These are phyloP conservation scores for Moniliophthora roreri DNA, from an alignment of 1,284 basidiomycete species.

Conservation along the genomic window DNA sequence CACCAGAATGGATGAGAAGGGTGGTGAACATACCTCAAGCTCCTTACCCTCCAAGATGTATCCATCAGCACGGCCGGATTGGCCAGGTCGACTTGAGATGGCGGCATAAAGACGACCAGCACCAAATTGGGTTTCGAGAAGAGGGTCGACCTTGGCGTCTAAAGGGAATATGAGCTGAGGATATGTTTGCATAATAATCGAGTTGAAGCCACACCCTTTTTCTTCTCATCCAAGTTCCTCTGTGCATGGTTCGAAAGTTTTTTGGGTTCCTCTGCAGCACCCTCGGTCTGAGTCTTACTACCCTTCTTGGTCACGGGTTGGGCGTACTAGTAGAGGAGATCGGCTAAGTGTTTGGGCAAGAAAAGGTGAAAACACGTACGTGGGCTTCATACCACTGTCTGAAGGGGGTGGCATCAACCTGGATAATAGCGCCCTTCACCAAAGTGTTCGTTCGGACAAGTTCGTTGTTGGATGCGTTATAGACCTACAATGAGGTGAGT, in stretches of 20 bases:
- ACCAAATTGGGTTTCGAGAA: conserved; percentile 84
- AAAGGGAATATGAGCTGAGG: conserved; percentile 4
- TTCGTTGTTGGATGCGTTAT: conserved; percentile 99
- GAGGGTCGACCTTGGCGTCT: conserved; percentile 88
- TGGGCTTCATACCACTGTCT: conserved; percentile 98
- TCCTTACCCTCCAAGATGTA: conserved; percentile 97
- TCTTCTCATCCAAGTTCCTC: conserved; percentile 83
- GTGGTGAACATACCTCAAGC: conserved; percentile 68
- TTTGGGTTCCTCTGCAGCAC: conserved; percentile 55
- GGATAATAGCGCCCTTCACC: conserved; percentile 93
- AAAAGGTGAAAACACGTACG: conserved; percentile 52
- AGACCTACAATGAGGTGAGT: conserved; percentile 58
- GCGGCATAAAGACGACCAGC: conserved; percentile 89
- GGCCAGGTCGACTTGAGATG: conserved; percentile 91
- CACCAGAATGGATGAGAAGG: conserved; percentile 12
- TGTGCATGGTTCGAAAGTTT: conserved; percentile 90
- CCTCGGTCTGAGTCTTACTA: conserved; percentile 51
- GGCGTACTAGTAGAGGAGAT: conserved; percentile 65
- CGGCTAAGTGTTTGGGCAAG: conserved; percentile 11
- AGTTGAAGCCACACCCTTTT: conserved; percentile 65
- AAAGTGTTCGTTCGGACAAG: conserved; percentile 98
- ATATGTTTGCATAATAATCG: conserved; percentile 3
- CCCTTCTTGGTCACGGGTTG: conserved; percentile 88
- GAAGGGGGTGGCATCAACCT: conserved; percentile 96
- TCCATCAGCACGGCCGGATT: conserved; percentile 92